These are phyloP conservation scores for Kuraishia molischiana DNA, from an alignment of 805 yeast species.

Conservation along the genomic window DNA sequence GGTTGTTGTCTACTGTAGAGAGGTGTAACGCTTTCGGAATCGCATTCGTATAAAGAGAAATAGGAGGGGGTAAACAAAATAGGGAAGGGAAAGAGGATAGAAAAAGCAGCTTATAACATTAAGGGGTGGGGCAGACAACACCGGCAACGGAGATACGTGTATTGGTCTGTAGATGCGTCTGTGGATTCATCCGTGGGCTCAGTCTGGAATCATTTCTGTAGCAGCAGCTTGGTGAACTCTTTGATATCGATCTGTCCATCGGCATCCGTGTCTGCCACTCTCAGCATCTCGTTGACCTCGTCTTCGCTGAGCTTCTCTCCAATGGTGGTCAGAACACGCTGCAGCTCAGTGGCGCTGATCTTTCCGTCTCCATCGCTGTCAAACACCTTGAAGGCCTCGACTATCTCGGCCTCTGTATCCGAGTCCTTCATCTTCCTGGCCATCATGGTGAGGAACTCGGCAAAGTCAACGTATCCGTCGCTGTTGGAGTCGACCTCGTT, in stretches of 20 bases:
- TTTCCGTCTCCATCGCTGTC: constrained; percentile 96
- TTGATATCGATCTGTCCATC: constrained; percentile 97
- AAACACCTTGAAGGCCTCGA: constrained; percentile 97
- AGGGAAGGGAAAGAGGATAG: too few species aligned
- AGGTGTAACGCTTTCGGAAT: too few species aligned
- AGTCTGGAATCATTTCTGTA: constrained; percentile 56
- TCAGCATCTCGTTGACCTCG: constrained; percentile 95
- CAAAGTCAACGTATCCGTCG: constrained; percentile 80
- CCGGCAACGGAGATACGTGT: too few species aligned
- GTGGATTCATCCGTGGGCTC: too few species aligned
- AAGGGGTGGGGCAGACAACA: too few species aligned
- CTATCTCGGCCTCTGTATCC: constrained; percentile 93
- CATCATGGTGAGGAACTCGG: constrained; percentile 80
- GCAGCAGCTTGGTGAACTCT: constrained; percentile 87
- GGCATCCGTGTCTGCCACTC: constrained; percentile 90
- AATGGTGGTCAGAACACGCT: constrained; percentile 94
- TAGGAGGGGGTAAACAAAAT: too few species aligned
- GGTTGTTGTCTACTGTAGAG: too few species aligned
- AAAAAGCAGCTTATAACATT: too few species aligned
- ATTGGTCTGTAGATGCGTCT: too few species aligned
- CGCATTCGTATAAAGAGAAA: too few species aligned
- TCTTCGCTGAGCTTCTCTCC: constrained; percentile 96
- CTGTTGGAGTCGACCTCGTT: constrained; percentile 95
- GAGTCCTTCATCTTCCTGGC: constrained; percentile 92
- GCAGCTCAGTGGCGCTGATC: constrained; percentile 91